Evolutionary conservation across 2,329 filamentous ascomycete genomes (phyloP).

Genomic region (Penicillium sp.): DNA sequence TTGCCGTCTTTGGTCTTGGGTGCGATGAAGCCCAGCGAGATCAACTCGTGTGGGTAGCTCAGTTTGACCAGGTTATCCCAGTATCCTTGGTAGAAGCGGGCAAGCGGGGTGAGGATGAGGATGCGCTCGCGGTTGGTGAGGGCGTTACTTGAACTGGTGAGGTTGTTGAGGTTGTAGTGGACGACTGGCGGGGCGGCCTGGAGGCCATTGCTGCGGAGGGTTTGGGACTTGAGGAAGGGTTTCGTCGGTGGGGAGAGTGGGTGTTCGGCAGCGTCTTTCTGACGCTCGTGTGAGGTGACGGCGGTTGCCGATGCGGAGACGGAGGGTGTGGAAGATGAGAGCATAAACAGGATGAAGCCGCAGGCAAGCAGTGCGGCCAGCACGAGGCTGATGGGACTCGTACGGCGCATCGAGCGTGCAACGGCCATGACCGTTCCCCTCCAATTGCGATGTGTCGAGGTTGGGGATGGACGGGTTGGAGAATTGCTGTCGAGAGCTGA

Average conservation of each 20-base stretch:
- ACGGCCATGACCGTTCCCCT: slow-evolving; percentile 52
- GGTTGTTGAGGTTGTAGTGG: slow-evolving; percentile 92
- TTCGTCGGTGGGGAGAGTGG: slow-evolving; percentile 73
- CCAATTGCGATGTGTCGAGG: slow-evolving; percentile 10
- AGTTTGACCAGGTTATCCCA: slow-evolving; percentile 90
- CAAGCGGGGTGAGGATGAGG: slow-evolving; percentile 89
- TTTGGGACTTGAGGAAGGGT: slow-evolving; percentile 69
- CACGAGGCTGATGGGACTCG: slow-evolving; percentile 73
- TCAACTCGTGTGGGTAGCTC: slow-evolving; percentile 88
- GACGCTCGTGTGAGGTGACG: slow-evolving; percentile 51
- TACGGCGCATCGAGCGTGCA: slow-evolving; percentile 72
- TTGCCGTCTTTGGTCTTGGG: slow-evolving; percentile 94
- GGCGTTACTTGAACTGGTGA: slow-evolving; percentile 78
- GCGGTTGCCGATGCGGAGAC: slow-evolving; percentile 48
- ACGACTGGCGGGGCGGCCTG: slow-evolving; percentile 76
- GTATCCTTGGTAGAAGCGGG: slow-evolving; percentile 89
- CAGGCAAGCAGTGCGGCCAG: slow-evolving; percentile 73
- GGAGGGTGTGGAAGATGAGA: slow-evolving; percentile 52
- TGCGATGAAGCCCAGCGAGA: slow-evolving; percentile 93
- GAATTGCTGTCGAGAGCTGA: neutral
- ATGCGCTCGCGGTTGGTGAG: slow-evolving; percentile 79
- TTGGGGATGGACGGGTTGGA: slow-evolving; percentile 11
- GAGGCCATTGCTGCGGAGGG: slow-evolving; percentile 48
- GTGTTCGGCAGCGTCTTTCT: slow-evolving; percentile 64
- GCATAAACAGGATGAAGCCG: slow-evolving; percentile 61